phyloP scores from a whole-genome alignment of 225 moss, liverwort and hornwort species.

The Polytrichum commune region DNA sequence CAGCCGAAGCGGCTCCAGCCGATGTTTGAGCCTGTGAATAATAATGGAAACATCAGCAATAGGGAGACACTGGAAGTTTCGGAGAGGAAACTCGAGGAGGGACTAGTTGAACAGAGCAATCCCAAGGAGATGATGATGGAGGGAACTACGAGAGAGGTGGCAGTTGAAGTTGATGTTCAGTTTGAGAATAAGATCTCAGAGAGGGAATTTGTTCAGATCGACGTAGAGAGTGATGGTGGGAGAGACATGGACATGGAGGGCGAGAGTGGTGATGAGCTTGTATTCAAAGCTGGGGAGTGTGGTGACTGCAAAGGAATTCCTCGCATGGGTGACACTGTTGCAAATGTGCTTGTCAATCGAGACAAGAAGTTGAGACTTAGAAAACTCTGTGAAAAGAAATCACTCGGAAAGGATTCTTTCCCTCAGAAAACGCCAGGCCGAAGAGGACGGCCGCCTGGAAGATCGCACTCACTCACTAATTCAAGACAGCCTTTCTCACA shows the following conservation, averaged over 20 bases:
- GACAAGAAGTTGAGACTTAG: conserved; percentile 4
- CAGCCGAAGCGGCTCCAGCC: conserved; percentile 26
- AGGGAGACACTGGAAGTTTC: conserved; percentile 8
- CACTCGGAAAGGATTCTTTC: conserved; percentile 7
- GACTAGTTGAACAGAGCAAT: conserved; percentile 14
- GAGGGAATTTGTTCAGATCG: background rate
- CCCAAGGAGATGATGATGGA: conserved; percentile 14
- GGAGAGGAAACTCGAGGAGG: conserved; percentile 13
- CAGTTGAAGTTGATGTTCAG: background rate
- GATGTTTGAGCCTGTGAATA: conserved; percentile 5
- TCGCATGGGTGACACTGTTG: conserved; percentile 11
- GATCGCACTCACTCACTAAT: conserved; percentile 11
- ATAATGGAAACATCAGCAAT: conserved; percentile 21
- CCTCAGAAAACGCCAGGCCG: conserved; percentile 27
- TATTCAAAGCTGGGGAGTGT: conserved; percentile 19
- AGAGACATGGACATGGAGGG: conserved; percentile 5
- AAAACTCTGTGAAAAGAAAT: conserved; percentile 3
- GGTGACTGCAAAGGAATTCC: conserved; percentile 11
- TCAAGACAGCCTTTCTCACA: conserved; percentile 19
- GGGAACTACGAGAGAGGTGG: no score
- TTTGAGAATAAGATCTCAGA: background rate
- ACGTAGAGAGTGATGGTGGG: conserved; percentile 20
- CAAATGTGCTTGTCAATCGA: background rate
- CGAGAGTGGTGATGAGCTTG: conserved; percentile 46
- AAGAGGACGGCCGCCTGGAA: conserved; percentile 47